Evolutionary conservation across 495 filamentous ascomycete genomes (phyloP).

Genomic region (Penicillium waksmanii): DNA sequence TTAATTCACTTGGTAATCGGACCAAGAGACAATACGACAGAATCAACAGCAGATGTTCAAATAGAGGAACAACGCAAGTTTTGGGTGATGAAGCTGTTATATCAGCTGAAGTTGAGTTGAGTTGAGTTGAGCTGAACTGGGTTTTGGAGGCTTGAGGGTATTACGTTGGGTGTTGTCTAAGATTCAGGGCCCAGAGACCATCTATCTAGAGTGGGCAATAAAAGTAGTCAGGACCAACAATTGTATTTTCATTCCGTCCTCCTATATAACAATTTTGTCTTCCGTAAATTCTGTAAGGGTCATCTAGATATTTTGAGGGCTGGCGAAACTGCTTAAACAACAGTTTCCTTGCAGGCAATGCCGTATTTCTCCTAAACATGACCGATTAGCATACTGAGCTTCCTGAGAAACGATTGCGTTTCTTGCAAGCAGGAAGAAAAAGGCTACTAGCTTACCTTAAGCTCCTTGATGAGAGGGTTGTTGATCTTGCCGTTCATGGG

Average conservation of each 20-base stretch:
- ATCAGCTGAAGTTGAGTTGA: not conserved
- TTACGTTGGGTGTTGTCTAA: not conserved
- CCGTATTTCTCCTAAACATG: slow-evolving; percentile 59
- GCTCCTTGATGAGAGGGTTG: slow-evolving; percentile 63
- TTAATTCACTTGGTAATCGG: too few species aligned
- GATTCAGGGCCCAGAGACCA: not conserved
- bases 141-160: slow-evolving; percentile 3
- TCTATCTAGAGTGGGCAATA: not conserved
- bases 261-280: slow-evolving; percentile 3
- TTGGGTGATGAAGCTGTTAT: slow-evolving; percentile 7
- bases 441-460: slow-evolving; percentile 38
- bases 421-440: not conserved
- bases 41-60: slow-evolving; percentile 7
- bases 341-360: slow-evolving; percentile 27
- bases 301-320: not conserved
- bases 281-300: slow-evolving; percentile 1
- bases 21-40: not conserved
- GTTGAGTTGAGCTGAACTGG: too few species aligned
- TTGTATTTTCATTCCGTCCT: slow-evolving; percentile 1
- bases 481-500: slow-evolving; percentile 77
- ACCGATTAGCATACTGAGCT: not conserved
- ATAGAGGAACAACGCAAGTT: slow-evolving; percentile 16
- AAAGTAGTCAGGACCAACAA: slow-evolving; percentile 3
- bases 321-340: not conserved
- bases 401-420: not conserved